Percentiles rank a stretch among this genome's conserved stretches.
Evolutionary conservation across 306 rosid genomes (phyloP).

Genomic region (Biancaea sappan): DNA sequence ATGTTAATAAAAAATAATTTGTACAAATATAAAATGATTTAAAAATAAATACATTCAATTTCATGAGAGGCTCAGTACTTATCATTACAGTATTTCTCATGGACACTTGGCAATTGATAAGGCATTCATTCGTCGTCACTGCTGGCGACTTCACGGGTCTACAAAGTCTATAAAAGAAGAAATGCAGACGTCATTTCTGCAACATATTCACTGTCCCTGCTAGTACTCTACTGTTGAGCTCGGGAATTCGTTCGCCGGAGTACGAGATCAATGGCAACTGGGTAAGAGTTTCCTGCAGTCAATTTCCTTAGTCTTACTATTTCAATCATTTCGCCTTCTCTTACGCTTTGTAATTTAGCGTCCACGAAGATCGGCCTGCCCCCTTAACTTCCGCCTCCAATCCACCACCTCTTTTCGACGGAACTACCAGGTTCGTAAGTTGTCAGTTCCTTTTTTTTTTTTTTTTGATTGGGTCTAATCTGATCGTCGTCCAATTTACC

Average conservation of each 20-base stretch:
- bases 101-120: too few species aligned
- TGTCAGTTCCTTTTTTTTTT: not conserved
- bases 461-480: too few species aligned
- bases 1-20: too few species aligned
- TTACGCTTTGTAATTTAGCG: constrained; percentile 19
- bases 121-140: too few species aligned
- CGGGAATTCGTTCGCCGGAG: too few species aligned
- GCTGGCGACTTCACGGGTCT: not conserved
- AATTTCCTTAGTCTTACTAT: not conserved
- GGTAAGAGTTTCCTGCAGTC: constrained; percentile 14
- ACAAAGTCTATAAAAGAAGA: not conserved
- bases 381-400: constrained; percentile 56
- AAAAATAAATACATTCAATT: too few species aligned
- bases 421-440: constrained; percentile 70
- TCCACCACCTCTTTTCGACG: constrained; percentile 80
- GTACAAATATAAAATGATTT: too few species aligned
- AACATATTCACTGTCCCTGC: not conserved
- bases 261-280: constrained; percentile 33
- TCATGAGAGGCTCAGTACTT: too few species aligned
- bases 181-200: not conserved
- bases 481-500: not conserved
- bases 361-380: constrained; percentile 46
- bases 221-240: not conserved
- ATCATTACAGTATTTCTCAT: too few species aligned
- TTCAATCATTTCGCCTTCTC: not conserved